A percentile compares a stretch with the other conserved stretches of the same genome.
Evolutionary conservation across 1,284 basidiomycete species (phyloP).

Genomic region (Meira miltonrushii): DNA sequence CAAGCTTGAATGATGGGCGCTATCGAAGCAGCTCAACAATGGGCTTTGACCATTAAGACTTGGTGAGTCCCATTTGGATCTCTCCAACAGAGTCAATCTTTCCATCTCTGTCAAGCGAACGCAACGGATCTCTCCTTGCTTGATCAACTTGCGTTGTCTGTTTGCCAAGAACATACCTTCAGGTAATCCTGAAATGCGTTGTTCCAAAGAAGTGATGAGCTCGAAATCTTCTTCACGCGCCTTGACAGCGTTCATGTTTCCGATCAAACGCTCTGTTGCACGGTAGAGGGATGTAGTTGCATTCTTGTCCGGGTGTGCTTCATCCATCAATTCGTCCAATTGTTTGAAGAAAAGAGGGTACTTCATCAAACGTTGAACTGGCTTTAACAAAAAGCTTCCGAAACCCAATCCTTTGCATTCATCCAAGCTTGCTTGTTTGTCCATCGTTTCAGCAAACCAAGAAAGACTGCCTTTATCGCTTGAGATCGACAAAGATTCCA

Average conservation of each 20-base stretch:
- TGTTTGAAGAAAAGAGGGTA: slow-evolving; percentile 67
- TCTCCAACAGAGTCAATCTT: no score
- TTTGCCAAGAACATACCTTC: slow-evolving; percentile 13
- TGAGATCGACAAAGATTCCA: slow-evolving; percentile 61
- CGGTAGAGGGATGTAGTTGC: slow-evolving; percentile 5
- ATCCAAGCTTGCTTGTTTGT: slow-evolving; percentile 63
- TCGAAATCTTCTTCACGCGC: slow-evolving; percentile 19
- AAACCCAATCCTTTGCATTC: slow-evolving; percentile 64
- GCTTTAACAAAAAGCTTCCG: slow-evolving; percentile 67
- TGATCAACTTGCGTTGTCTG: slow-evolving; percentile 13
- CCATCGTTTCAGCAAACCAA: slow-evolving; percentile 78
- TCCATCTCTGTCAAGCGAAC: background rate
- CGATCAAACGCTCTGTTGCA: slow-evolving; percentile 13
- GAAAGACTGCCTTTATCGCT: slow-evolving; percentile 49
- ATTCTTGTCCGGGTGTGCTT: slow-evolving; percentile 14
- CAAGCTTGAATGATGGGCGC: no score
- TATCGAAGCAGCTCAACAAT: no score
- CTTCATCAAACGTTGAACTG: slow-evolving; percentile 66
- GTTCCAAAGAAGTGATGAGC: slow-evolving; percentile 10
- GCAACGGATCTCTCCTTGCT: slow-evolving; percentile 14
- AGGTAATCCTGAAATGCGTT: slow-evolving; percentile 16
- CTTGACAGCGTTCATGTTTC: slow-evolving; percentile 23
- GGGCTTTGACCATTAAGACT: no score
- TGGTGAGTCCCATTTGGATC: no score
- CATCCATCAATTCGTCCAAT: slow-evolving; percentile 17